phyloP scores from a whole-genome alignment of 2,329 filamentous ascomycete species.

The Trichoderma pleuroti region DNA sequence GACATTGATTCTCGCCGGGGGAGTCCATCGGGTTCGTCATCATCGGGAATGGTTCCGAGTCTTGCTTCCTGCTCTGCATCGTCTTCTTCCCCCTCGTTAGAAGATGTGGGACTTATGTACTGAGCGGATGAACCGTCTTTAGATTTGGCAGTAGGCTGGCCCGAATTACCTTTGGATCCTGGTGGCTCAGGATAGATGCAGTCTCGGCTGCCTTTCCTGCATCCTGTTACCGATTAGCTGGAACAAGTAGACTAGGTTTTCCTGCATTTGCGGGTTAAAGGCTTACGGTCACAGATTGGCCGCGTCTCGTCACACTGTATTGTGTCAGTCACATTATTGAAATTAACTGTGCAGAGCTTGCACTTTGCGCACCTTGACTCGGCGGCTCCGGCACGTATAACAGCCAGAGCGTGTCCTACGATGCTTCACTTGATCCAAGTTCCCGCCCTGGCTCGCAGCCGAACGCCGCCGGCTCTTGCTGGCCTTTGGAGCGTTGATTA shows the following conservation, averaged over 20 bases:
- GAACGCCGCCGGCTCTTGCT: slow-evolving; percentile 52
- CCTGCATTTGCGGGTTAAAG: slow-evolving; percentile 5
- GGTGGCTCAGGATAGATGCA: slow-evolving; percentile 81
- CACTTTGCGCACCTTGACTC: slow-evolving; percentile 66
- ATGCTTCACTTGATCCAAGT: slow-evolving; percentile 74
- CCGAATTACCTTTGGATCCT: slow-evolving; percentile 37
- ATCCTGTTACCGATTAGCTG: slow-evolving; percentile 54
- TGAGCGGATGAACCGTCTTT: slow-evolving; percentile 40
- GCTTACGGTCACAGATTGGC: slow-evolving; percentile 76
- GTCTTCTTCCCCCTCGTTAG: slow-evolving; percentile 50
- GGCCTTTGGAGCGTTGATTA: slow-evolving; percentile 46
- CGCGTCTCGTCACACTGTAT: slow-evolving; percentile 81
- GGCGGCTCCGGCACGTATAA: slow-evolving; percentile 81
- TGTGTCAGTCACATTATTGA: slow-evolving; percentile 11
- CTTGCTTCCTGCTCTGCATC: slow-evolving; percentile 41
- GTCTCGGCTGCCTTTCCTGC: slow-evolving; percentile 85
- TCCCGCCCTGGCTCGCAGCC: slow-evolving; percentile 41
- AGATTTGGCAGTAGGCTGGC: slow-evolving; percentile 26
- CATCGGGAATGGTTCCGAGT: slow-evolving; percentile 54
- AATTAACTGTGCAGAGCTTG: not conserved
- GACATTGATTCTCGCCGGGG: slow-evolving; percentile 22
- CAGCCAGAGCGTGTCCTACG: slow-evolving; percentile 90
- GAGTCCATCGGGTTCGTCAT: slow-evolving; percentile 46
- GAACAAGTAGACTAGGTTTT: not conserved
- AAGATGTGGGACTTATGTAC: slow-evolving; percentile 50